These are phyloP conservation scores for Candida sp. DNA, from an alignment of 1,139 yeast genomes.

Conservation along the genomic window DNA sequence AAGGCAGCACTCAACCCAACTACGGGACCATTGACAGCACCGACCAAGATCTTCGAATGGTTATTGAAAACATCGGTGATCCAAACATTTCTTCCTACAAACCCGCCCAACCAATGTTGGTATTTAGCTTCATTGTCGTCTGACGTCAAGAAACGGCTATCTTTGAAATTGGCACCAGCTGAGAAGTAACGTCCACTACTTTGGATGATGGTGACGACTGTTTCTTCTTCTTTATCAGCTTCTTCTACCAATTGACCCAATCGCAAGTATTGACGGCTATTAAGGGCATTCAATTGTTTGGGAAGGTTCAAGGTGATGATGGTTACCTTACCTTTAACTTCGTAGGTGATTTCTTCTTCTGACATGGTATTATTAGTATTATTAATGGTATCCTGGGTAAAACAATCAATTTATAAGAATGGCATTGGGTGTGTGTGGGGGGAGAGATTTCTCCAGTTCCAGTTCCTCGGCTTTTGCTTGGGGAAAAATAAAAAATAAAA, in stretches of 20 bases:
- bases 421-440: neutral
- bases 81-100: constrained; percentile 68
- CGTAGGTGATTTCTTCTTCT: constrained; percentile 36
- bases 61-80: constrained; percentile 67
- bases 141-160: constrained; percentile 14
- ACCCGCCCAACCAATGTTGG: constrained; percentile 55
- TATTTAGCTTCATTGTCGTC: constrained; percentile 21
- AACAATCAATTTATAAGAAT: neutral
- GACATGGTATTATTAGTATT: constrained; percentile 6
- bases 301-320: constrained; percentile 71
- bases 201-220: constrained; percentile 65
- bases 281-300: constrained; percentile 61
- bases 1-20: constrained; percentile 78
- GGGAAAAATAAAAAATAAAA: no score
- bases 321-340: constrained; percentile 51
- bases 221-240: constrained; percentile 66
- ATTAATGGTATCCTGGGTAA: no score
- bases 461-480: constrained; percentile 2
- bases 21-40: constrained; percentile 85
- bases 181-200: constrained; percentile 77
- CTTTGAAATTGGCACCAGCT: constrained; percentile 70
- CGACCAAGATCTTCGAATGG: constrained; percentile 70
- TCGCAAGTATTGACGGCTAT: constrained; percentile 60
- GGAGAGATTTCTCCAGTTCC: neutral
- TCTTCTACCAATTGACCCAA: constrained; percentile 59